Conservation (phyloP, 768 basidiomycete genomes). For the Phaffia australis region DNA sequence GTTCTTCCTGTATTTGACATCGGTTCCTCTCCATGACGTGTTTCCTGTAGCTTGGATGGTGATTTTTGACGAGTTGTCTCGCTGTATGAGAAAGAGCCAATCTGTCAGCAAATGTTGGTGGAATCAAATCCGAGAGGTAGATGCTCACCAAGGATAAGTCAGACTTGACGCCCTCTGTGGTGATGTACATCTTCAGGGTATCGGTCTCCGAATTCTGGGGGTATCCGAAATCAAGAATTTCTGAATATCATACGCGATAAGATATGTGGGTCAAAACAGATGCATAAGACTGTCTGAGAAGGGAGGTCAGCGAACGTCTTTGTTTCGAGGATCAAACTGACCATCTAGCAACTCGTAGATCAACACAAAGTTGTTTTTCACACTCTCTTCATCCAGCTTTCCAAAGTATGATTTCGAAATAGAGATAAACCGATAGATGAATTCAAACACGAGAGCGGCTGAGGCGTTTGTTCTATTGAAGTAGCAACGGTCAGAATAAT, state of each 20-base stretch:
- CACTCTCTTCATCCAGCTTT: constrained; percentile 91
- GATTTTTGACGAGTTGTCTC: constrained; percentile 91
- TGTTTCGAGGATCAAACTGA: constrained; percentile 37
- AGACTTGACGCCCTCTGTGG: constrained; percentile 86
- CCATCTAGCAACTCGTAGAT: constrained; percentile 98
- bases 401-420: constrained; percentile 95
- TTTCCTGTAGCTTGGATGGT: constrained; percentile 94
- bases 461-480: constrained; percentile 76
- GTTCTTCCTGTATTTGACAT: constrained; percentile 99
- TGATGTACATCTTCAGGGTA: constrained; percentile 93
- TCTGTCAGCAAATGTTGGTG: neutral
- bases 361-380: constrained; percentile 98
- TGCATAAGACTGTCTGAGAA: neutral
- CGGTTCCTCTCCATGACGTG: constrained; percentile 86
- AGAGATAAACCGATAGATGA: constrained; percentile 88
- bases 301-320: neutral
- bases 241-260: constrained; percentile 39
- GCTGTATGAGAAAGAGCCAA: constrained; percentile 40
- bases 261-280: neutral
- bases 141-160: constrained; percentile 42
- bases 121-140: constrained; percentile 11
- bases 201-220: constrained; percentile 99
- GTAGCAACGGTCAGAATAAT: neutral
- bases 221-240: constrained; percentile 98
- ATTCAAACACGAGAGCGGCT: constrained; percentile 95